Percentiles rank a stretch among this genome's conserved stretches.
These are phyloP conservation scores for Lotmaria passim DNA, from an alignment of 208 protist species.

Conservation along the genomic window DNA sequence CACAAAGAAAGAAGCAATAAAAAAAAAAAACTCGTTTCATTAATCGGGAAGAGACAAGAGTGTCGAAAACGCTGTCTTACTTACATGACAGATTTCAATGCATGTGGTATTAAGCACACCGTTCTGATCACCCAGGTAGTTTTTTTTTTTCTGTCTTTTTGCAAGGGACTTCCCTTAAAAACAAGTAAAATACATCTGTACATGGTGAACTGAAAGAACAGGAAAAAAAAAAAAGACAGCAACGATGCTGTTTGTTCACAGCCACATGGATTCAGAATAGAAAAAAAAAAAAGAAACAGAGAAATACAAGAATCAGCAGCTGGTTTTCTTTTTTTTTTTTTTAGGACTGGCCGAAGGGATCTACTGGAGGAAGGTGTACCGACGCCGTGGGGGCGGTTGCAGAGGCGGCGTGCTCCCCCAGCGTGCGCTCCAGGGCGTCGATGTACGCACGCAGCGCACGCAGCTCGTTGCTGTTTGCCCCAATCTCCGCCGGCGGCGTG, in stretches of 20 bases:
- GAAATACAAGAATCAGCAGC: too few relatives aligned
- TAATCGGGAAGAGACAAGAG: too few relatives aligned
- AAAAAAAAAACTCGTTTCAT: too few relatives aligned
- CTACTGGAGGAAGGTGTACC: slow-evolving; percentile 19
- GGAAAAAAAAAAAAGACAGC: slow-evolving; percentile 1
- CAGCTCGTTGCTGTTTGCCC: slow-evolving; percentile 85
- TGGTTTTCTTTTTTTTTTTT: too few relatives aligned
- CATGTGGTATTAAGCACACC: too few relatives aligned
- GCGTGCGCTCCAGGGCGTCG: slow-evolving; percentile 71
- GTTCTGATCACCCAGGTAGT: too few relatives aligned
- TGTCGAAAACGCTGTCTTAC: too few relatives aligned
- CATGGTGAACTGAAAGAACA: not conserved
- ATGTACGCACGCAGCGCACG: slow-evolving; percentile 76
- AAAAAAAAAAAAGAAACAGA: not conserved
- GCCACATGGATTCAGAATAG: not conserved
- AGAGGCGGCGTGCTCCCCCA: slow-evolving; percentile 27
- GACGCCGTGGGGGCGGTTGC: not conserved
- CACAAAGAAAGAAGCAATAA: too few relatives aligned
- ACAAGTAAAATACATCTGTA: slow-evolving; percentile 5
- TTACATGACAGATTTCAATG: too few relatives aligned
- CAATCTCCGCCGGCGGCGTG: slow-evolving; percentile 65
- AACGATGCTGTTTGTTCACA: not conserved
- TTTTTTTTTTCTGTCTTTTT: not conserved
- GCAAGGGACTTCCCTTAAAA: not conserved
- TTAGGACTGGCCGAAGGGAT: not conserved